Base-by-base conservation (phyloP, 768 basidiomycete genomes). In the Brasilioporus rufonigricans region DNA sequence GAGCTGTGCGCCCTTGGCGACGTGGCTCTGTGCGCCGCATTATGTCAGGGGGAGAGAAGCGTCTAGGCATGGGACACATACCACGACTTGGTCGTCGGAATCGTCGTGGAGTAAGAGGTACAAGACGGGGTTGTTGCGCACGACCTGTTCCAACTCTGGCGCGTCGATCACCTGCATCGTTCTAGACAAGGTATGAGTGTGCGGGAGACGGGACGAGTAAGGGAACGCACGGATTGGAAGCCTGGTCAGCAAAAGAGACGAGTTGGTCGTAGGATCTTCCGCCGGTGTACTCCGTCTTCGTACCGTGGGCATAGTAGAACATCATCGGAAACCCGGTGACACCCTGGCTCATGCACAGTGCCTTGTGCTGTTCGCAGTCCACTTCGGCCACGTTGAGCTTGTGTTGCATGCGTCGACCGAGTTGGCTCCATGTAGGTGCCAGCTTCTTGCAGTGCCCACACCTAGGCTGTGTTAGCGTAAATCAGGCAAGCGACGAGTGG, bases 371-470 rank as follows among this genome's bases (percentile, higher is more conserved):
- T 18, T 98, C 96, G 64, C 96, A 99, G 65, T 99, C 83, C 14
- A 99, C 87, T 57, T 96, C 85, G 3, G 86, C 93, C 10, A 99
- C 74, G 36, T 82, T 87, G 29, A 95, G 75, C 45, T 84, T 85
- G 56, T 78, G 75, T 60, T 87, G 80, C 79, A 95, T 84, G 21
- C 74, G 73, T 46, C 73, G 70, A 0, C 91, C 95, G 4, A 99
- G 80, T 46, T 87, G 77, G 1, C 74, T 74, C 91, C 93, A 98
- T 0, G 76, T 79, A 48, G 86, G 93, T 1, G 91, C 91, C 2
- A 98, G 79, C 66, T 91, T 91, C 75, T 97, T 95, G 80, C 96
- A 99, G 72, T 98, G 95, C 5, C 91, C 91, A 68, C 95, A 98
- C 91, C 82, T 82, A 36, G 2, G 13, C 14, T 6, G 4, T 1